phyloP scores from a whole-genome alignment of 192 early-diverging fungal species.

The Coemansia sp. region DNA sequence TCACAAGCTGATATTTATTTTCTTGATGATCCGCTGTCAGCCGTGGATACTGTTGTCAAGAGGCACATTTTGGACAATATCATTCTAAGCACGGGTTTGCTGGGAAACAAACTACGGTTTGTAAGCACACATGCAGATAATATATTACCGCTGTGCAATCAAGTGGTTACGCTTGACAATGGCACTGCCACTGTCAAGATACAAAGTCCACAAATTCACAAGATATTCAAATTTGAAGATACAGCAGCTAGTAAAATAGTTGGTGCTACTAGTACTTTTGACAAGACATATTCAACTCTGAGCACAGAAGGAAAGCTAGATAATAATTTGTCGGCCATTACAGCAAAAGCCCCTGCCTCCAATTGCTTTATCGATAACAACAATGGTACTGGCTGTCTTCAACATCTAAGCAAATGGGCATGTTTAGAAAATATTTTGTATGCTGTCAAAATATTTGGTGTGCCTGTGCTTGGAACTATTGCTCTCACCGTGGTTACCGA shows the following conservation, averaged over 20 bases:
- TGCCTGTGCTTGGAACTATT: background rate
- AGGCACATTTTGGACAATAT: slow-evolving; percentile 61
- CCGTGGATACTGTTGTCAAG: slow-evolving; percentile 62
- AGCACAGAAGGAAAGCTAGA: background rate
- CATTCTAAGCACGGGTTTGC: slow-evolving; percentile 52
- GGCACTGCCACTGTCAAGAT: slow-evolving; percentile 29
- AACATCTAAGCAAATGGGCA: too few relatives aligned
- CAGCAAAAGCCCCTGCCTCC: too few relatives aligned
- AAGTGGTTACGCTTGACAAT: slow-evolving; percentile 11
- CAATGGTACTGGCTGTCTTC: too few relatives aligned
- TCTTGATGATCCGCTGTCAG: slow-evolving; percentile 68
- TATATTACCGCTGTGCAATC: slow-evolving; percentile 14
- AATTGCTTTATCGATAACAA: too few relatives aligned
- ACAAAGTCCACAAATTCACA: slow-evolving; percentile 37
- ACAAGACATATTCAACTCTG: background rate
- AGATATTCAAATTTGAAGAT: background rate
- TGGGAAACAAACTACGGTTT: slow-evolving; percentile 51
- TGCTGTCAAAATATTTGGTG: slow-evolving; percentile 5
- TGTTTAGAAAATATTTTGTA: slow-evolving; percentile 54
- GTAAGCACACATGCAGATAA: slow-evolving; percentile 31
- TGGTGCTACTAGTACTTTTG: background rate
- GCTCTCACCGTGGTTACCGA: background rate
- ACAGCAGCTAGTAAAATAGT: slow-evolving; percentile 15
- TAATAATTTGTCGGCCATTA: too few relatives aligned
- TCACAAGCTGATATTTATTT: slow-evolving; percentile 62